A percentile compares a stretch with the other conserved stretches of the same genome.
These are phyloP conservation scores for Schwanniomyces yamadae DNA, from an alignment of 805 yeast species.

Conservation along the genomic window DNA sequence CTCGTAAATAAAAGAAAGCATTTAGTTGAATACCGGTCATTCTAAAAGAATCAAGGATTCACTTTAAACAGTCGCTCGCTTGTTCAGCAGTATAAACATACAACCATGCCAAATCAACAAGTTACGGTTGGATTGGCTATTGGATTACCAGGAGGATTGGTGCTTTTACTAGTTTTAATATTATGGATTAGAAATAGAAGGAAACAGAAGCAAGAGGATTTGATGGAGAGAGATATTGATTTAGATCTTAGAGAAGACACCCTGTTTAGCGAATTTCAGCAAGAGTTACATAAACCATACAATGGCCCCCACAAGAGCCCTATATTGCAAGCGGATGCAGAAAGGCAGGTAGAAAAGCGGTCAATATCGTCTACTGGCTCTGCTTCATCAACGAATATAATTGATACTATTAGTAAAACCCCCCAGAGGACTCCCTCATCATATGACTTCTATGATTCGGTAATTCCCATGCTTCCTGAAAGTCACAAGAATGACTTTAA, in stretches of 20 bases:
- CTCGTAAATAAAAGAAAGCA: too few species aligned
- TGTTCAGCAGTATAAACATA: too few species aligned
- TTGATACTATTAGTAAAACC: constrained; percentile 1
- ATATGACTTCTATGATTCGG: constrained; percentile 42
- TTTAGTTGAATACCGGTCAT: too few species aligned
- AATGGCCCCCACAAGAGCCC: constrained; percentile 12
- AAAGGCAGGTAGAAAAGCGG: constrained; percentile 10
- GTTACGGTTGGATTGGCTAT: constrained; percentile 43
- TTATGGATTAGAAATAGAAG: constrained; percentile 32
- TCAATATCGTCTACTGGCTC: constrained; percentile 10
- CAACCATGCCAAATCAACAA: constrained; percentile 17
- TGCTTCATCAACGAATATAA: constrained; percentile 7
- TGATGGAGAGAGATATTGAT: constrained; percentile 25
- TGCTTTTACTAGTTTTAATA: constrained; percentile 20
- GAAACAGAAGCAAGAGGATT: constrained; percentile 33
- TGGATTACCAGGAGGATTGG: constrained; percentile 37
- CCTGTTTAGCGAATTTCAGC: constrained; percentile 35
- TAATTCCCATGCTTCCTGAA: constrained; percentile 38
- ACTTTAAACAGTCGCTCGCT: too few species aligned
- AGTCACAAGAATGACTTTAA: not conserved
- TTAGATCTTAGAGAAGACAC: constrained; percentile 37
- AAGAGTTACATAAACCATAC: constrained; percentile 32
- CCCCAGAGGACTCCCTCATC: constrained; percentile 24
- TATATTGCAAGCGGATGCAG: constrained; percentile 7
- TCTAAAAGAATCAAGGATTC: too few species aligned